Percentiles rank a stretch among this genome's conserved stretches.
Evolutionary conservation across 2,329 filamentous ascomycete species (phyloP).

Genomic region (Neonectria faginata): DNA sequence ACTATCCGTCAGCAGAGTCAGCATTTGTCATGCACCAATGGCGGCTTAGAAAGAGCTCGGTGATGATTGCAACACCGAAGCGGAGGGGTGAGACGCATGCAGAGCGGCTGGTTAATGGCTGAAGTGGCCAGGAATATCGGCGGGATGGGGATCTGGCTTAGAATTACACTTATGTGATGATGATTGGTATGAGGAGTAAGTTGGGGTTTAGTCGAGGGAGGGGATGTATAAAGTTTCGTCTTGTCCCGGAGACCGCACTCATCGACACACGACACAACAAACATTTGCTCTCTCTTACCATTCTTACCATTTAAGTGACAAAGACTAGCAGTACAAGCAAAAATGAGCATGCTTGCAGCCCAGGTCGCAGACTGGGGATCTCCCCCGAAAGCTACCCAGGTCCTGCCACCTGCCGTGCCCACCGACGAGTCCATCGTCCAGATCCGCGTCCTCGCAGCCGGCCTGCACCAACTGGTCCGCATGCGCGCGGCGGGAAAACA

Average conservation of each 20-base stretch:
- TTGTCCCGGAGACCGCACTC: neutral
- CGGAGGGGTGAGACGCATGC: neutral
- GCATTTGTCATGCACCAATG: conserved; percentile 27
- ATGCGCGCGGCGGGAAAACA: conserved; percentile 65
- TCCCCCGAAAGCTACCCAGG: conserved; percentile 44
- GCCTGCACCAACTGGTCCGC: conserved; percentile 66
- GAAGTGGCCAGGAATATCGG: conserved; percentile 10
- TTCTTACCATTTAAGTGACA: neutral
- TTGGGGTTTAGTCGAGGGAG: neutral
- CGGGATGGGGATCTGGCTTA: conserved; percentile 6
- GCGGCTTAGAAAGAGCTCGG: conserved; percentile 14
- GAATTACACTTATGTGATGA: conserved; percentile 14
- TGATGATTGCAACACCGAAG: conserved; percentile 13
- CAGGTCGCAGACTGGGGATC: conserved; percentile 55
- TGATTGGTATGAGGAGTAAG: conserved; percentile 2
- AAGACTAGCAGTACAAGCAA: neutral
- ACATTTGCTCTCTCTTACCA: neutral
- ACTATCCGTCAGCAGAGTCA: conserved; percentile 39
- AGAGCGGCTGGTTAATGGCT: conserved; percentile 18
- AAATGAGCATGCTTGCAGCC: conserved; percentile 52
- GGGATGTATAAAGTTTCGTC: conserved; percentile 11
- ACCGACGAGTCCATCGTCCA: conserved; percentile 54
- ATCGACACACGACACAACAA: neutral
- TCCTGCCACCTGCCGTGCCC: conserved; percentile 52
- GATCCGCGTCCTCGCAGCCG: conserved; percentile 64